Conservation (phyloP, 805 yeast species). For the Scheffersomyces stipitis region DNA sequence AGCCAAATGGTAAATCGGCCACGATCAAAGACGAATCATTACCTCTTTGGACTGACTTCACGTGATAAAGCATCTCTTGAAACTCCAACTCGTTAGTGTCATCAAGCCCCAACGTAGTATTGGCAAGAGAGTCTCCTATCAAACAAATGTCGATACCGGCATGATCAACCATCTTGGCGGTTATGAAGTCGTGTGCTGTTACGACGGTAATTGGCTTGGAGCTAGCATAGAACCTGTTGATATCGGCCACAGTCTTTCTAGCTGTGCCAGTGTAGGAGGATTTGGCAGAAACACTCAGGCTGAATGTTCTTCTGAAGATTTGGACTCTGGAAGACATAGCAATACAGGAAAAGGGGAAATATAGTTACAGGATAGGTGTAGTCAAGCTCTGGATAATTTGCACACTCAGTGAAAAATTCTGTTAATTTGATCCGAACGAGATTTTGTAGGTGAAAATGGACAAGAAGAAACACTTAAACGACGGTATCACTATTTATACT, state of each 20-base stretch:
- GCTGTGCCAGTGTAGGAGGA: conserved; percentile 7
- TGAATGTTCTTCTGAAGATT: no score
- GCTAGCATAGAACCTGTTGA: conserved; percentile 4
- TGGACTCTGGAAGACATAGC: no score
- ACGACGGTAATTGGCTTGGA: conserved; percentile 42
- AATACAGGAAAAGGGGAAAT: no score
- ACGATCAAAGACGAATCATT: conserved; percentile 62
- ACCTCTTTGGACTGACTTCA: conserved; percentile 75
- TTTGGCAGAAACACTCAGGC: no score
- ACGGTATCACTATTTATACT: no score
- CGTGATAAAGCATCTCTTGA: conserved; percentile 78
- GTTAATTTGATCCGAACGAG: no score
- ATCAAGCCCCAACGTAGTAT: conserved; percentile 82
- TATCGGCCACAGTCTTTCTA: conserved; percentile 12
- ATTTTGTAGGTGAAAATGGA: no score
- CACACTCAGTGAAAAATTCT: no score
- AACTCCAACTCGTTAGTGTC: conserved; percentile 74
- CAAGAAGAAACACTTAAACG: no score
- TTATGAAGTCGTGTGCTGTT: conserved; percentile 88
- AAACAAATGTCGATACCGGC: conserved; percentile 69
- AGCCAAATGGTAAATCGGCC: conserved; percentile 89
- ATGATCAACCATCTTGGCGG: conserved; percentile 66
- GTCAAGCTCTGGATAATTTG: no score
- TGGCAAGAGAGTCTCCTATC: conserved; percentile 91
- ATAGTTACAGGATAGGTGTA: no score